phyloP scores from a whole-genome alignment of 768 basidiomycete species.

The Candolleomyces eurysporus region DNA sequence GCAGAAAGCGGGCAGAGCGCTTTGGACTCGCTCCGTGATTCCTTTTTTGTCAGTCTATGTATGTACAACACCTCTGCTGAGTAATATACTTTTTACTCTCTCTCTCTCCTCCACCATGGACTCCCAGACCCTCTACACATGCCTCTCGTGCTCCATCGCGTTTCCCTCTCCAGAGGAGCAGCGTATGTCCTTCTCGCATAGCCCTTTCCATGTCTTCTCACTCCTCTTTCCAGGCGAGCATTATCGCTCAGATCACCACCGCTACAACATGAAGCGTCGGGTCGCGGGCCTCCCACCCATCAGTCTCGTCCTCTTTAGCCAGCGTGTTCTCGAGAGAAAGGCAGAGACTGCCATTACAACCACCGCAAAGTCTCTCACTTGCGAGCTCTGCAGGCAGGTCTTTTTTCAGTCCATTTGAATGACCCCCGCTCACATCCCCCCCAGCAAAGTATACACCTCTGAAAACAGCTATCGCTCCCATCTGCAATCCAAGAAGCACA shows the following conservation, averaged over 20 bases:
- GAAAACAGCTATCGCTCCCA: slow-evolving; percentile 90
- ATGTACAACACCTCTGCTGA: not conserved
- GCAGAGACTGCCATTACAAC: slow-evolving; percentile 71
- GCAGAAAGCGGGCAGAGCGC: slow-evolving; percentile 63
- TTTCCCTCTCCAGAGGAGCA: slow-evolving; percentile 83
- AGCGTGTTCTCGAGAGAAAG: slow-evolving; percentile 81
- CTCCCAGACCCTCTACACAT: slow-evolving; percentile 63
- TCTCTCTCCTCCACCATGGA: slow-evolving; percentile 25
- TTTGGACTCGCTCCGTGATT: slow-evolving; percentile 37
- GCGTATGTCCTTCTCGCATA: slow-evolving; percentile 43
- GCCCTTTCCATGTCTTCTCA: slow-evolving; percentile 1
- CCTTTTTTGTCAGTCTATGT: not conserved
- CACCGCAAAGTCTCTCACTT: slow-evolving; percentile 57
- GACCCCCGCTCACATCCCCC: not conserved
- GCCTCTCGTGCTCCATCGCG: slow-evolving; percentile 87
- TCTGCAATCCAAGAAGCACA: slow-evolving; percentile 85
- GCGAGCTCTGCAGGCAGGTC: slow-evolving; percentile 82
- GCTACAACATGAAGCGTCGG: slow-evolving; percentile 97
- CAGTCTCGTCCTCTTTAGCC: slow-evolving; percentile 71
- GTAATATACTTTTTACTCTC: slow-evolving; percentile 3
- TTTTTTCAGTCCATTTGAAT: not conserved
- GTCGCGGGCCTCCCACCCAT: slow-evolving; percentile 90
- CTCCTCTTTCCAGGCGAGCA: slow-evolving; percentile 58
- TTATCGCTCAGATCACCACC: slow-evolving; percentile 92
- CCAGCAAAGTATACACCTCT: slow-evolving; percentile 84